Evolutionary conservation across 352 stramenopile genomes (phyloP).

Genomic region (Pythium plurisporium): DNA sequence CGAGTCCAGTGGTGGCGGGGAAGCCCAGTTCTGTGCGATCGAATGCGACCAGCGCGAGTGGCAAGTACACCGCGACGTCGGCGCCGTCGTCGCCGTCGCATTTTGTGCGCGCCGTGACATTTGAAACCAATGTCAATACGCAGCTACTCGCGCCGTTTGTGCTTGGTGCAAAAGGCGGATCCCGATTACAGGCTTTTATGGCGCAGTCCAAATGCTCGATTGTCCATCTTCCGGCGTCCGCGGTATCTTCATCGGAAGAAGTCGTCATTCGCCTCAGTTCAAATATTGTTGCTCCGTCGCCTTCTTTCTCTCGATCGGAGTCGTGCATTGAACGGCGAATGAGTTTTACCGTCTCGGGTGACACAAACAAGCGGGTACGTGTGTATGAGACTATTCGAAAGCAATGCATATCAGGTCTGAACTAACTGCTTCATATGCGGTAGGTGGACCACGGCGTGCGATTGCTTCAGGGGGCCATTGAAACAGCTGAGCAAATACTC

Average conservation of each 20-base stretch:
- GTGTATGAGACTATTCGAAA: not conserved
- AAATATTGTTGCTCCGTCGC: not conserved
- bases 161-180: constrained; percentile 34
- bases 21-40: not conserved
- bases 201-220: constrained; percentile 49
- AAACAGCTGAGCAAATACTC: constrained; percentile 19
- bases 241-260: not conserved
- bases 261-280: constrained; percentile 2
- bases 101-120: constrained; percentile 25
- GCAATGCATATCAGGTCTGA: too few relatives aligned
- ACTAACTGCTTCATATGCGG: not conserved
- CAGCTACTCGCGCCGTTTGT: constrained; percentile 41
- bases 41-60: not conserved
- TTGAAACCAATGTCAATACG: constrained; percentile 42
- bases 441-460: constrained; percentile 22
- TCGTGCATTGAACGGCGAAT: constrained; percentile 25
- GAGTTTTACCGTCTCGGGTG: constrained; percentile 50
- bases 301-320: not conserved
- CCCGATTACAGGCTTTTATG: constrained; percentile 61
- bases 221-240: constrained; percentile 26
- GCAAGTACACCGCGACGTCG: not conserved
- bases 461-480: constrained; percentile 18
- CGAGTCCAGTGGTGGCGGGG: not conserved
- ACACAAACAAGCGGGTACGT: constrained; percentile 43
- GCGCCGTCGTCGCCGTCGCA: not conserved